Evolutionary conservation across 2,329 filamentous ascomycete genomes (phyloP).

Genomic region (Malbranchea cinnamomea): DNA sequence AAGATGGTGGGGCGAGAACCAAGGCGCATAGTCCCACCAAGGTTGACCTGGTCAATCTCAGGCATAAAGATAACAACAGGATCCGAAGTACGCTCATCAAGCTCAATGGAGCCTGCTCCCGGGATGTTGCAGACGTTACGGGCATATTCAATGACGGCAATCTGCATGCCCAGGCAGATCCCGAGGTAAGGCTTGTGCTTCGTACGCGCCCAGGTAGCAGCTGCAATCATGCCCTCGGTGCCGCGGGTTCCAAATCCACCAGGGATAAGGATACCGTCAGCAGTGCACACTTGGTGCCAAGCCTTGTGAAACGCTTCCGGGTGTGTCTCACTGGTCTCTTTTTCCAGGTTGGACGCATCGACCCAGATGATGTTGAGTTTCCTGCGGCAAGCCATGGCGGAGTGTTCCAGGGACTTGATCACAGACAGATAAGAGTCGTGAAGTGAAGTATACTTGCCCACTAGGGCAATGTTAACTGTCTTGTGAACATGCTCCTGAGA

Average conservation of each 20-base stretch:
- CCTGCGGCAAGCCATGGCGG: constrained; percentile 68
- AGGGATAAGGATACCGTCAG: constrained; percentile 39
- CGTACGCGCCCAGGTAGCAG: constrained; percentile 73
- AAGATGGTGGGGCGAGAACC: constrained; percentile 62
- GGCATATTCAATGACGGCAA: constrained; percentile 80
- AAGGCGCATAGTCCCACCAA: constrained; percentile 79
- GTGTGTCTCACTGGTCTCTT: constrained; percentile 42
- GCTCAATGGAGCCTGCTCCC: constrained; percentile 41
- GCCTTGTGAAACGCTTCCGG: constrained; percentile 70
- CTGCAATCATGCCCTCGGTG: constrained; percentile 78
- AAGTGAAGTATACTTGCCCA: constrained; percentile 80
- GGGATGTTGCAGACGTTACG: constrained; percentile 55
- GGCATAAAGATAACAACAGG: constrained; percentile 84
- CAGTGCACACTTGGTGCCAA: constrained; percentile 64
- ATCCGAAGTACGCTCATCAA: constrained; percentile 43
- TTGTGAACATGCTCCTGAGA: constrained; percentile 52
- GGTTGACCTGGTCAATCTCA: constrained; percentile 58
- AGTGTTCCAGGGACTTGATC: constrained; percentile 77
- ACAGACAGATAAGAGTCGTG: constrained; percentile 79
- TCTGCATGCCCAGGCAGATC: constrained; percentile 83
- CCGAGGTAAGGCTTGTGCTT: constrained; percentile 72
- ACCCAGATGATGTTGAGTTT: constrained; percentile 74
- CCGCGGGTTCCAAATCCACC: constrained; percentile 73
- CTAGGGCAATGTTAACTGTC: constrained; percentile 64
- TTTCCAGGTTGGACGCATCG: constrained; percentile 72